Evolutionary conservation across 495 filamentous ascomycete genomes (phyloP).

Genomic region (Aspergillus bridgeri): DNA sequence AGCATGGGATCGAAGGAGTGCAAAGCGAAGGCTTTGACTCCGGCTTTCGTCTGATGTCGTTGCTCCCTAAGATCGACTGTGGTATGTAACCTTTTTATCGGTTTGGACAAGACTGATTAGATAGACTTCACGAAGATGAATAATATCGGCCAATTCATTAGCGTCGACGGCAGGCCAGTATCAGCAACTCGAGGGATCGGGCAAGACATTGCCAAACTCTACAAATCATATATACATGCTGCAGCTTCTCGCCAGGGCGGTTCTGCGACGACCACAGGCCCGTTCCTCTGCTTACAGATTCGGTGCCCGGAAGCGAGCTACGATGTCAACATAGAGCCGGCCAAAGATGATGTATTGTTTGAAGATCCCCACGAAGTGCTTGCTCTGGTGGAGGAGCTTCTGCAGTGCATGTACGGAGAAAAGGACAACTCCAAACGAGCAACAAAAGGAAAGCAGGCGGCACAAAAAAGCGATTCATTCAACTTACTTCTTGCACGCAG

Average conservation of each 20-base stretch:
- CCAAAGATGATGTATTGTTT: constrained; percentile 87
- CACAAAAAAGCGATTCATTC: constrained; percentile 12
- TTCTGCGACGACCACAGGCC: constrained; percentile 44
- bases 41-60: constrained; percentile 59
- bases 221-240: constrained; percentile 54
- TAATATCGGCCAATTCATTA: constrained; percentile 62
- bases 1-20: background rate
- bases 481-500: constrained; percentile 26
- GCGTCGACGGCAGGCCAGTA: constrained; percentile 75
- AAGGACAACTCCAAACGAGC: constrained; percentile 9
- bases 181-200: constrained; percentile 58
- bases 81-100: background rate
- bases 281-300: constrained; percentile 74
- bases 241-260: constrained; percentile 21
- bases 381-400: constrained; percentile 50
- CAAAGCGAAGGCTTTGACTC: constrained; percentile 23
- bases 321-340: constrained; percentile 85
- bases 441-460: constrained; percentile 6
- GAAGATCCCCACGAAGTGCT: constrained; percentile 54
- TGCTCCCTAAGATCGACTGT: constrained; percentile 42
- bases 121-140: constrained; percentile 52
- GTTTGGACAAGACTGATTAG: constrained; percentile 11
- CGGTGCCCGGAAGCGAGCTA: constrained; percentile 68
- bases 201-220: constrained; percentile 62
- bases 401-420: constrained; percentile 54